Percentiles rank a stretch among this genome's conserved stretches.
Conservation (phyloP, 306 rosid genomes). For the Benincasa hispida region DNA sequence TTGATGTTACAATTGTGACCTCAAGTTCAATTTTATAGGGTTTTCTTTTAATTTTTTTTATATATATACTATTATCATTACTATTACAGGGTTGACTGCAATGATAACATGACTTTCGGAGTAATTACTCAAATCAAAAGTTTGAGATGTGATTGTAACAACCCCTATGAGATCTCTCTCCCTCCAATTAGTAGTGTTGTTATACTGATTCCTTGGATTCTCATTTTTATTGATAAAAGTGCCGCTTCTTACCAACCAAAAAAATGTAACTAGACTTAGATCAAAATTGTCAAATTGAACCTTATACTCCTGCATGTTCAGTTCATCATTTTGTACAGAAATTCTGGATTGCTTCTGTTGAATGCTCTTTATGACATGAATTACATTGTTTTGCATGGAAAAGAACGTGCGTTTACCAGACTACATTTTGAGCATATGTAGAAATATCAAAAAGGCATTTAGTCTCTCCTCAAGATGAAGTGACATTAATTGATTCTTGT, state of each 20-base stretch:
- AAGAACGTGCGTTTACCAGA: not conserved
- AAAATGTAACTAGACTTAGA: not conserved
- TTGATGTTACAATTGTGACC: too few species aligned
- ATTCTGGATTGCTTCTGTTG: not conserved
- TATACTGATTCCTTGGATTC: not conserved
- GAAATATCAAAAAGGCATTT: not conserved
- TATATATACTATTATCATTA: too few species aligned
- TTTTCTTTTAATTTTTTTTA: too few species aligned
- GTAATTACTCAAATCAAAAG: not conserved
- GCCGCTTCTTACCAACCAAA: not conserved
- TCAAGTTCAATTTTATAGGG: too few species aligned
- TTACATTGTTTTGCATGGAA: not conserved
- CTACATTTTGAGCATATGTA: not conserved
- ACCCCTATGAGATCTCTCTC: too few species aligned
- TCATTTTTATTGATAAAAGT: not conserved
- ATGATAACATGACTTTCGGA: not conserved
- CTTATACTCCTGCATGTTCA: not conserved
- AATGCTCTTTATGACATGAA: not conserved
- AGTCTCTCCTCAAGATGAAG: not conserved
- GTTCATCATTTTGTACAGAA: not conserved
- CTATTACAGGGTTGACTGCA: not conserved
- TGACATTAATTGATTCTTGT: not conserved
- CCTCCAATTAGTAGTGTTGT: not conserved
- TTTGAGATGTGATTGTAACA: not conserved
- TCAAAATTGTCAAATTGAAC: not conserved